Base-by-base conservation (phyloP, 495 filamentous ascomycete species). In the Letharia columbiana region DNA sequence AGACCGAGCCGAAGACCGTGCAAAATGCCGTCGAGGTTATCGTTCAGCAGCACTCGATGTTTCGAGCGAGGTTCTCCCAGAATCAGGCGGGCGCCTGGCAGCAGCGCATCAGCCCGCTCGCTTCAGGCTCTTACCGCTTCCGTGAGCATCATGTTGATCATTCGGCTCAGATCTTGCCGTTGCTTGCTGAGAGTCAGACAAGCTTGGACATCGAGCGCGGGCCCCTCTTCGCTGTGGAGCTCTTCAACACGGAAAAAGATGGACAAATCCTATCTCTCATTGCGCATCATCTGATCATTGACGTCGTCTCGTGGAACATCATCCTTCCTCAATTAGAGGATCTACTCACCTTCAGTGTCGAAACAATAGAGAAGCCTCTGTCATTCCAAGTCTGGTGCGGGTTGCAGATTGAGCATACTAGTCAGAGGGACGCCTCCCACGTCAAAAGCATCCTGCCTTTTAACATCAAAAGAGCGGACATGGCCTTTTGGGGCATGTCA, bases 261-360 rank as follows among this genome's bases (percentile, higher is more conserved):
- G 74, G 75, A 11, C 79, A 82, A 49, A 69, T 86, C 9, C 67
- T 90, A 18, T 88, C 86, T 37, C 75, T 91, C 71, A 79, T 81
- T 11, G 86, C 82, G 2, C 87, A 90, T 69, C 88, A 90, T 69
- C 73, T 89, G 3, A 85, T 87, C 5, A 81, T 90, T 35, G 88
- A 91, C 66, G 81, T 89, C 31, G 83, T 87, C 7, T 90, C 88
- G 0, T 90, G 87, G 87, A 78, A 82, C 33, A 79, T 88, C 39
- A 84, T 91, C 11, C 76, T 88, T 18, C 79, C 86, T 60, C 87
- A 91, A 60, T 66, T 90, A 44, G 87, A 89, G 66, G 82, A 87
- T 18, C 65, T 89, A 1, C 71, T 91, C 6, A 67, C 79, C 71
- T 17, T 73, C 72, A 65, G 56, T 66, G 2, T 52, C 70, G 28